A percentile compares a stretch with the other conserved stretches of the same genome.
Evolutionary conservation across 73 alveolate genomes (phyloP).

Genomic region (Durusdinium trenchii): DNA sequence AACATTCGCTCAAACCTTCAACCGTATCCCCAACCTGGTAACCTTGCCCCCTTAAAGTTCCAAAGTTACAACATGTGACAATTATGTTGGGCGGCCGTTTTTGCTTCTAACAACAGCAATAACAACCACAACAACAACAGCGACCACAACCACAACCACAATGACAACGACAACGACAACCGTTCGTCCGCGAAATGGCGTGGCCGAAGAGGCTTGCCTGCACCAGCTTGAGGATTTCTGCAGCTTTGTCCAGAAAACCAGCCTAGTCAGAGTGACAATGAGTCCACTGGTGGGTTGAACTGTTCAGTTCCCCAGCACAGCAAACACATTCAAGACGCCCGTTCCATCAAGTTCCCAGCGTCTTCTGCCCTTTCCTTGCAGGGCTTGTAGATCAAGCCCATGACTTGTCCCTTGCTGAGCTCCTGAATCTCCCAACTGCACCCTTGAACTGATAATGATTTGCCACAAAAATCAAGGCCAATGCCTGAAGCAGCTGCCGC

Average conservation of each 20-base stretch:
- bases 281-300: no score
- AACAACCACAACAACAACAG: neutral
- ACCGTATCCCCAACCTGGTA: neutral
- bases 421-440: neutral
- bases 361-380: neutral
- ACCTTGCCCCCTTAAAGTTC: neutral
- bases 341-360: neutral
- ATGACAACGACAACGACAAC: neutral
- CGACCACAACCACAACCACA: neutral
- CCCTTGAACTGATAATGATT: neutral
- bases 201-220: neutral
- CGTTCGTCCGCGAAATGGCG: neutral
- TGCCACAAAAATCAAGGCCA: neutral
- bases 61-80: neutral
- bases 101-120: neutral
- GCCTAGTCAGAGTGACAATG: neutral
- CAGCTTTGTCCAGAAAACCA: neutral
- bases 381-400: neutral
- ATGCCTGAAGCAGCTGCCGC: neutral
- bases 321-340: neutral
- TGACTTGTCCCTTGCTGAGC: neutral
- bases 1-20: no score
- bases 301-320: neutral
- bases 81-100: neutral
- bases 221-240: neutral